phyloP scores from a whole-genome alignment of 2,329 filamentous ascomycete species.

The Orbilia blumenaviensis region DNA sequence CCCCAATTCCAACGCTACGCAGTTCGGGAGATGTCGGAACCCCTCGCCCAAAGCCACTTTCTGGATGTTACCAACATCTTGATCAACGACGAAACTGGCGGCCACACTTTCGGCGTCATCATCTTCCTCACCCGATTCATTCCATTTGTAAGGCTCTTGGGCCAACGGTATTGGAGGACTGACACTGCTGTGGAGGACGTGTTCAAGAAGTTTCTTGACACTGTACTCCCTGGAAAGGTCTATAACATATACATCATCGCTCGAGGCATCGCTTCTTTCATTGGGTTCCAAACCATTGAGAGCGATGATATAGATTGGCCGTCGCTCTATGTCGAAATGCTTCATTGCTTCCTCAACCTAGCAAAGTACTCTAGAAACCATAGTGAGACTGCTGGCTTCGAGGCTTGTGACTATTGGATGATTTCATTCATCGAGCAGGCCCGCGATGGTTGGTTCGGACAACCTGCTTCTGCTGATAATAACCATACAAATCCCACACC shows the following conservation, averaged over 20 bases:
- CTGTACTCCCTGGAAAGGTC: background rate
- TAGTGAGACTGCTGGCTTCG: background rate
- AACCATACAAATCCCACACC: background rate
- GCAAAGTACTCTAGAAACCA: conserved; percentile 8
- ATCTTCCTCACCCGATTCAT: conserved; percentile 30
- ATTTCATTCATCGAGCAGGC: conserved; percentile 27
- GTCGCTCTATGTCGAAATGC: background rate
- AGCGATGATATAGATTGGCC: conserved; percentile 12
- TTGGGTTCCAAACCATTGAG: background rate
- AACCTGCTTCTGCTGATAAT: background rate
- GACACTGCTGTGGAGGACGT: background rate
- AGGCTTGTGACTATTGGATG: conserved; percentile 24
- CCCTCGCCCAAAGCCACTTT: conserved; percentile 12
- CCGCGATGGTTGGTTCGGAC: conserved; percentile 20
- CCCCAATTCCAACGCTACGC: conserved; percentile 18
- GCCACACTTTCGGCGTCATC: background rate
- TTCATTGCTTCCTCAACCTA: conserved; percentile 12
- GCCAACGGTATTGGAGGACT: background rate
- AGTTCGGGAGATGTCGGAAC: conserved; percentile 19
- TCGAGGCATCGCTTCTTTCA: conserved; percentile 22
- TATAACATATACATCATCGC: conserved; percentile 12
- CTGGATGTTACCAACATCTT: background rate
- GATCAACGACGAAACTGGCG: background rate
- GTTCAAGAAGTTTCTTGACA: conserved; percentile 1
- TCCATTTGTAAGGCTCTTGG: conserved; percentile 21